Evolutionary conservation across 306 rosid species (phyloP), one percentile per base, ranked within the genome.

Genomic region (Cucurbita ficifolia): DNA sequence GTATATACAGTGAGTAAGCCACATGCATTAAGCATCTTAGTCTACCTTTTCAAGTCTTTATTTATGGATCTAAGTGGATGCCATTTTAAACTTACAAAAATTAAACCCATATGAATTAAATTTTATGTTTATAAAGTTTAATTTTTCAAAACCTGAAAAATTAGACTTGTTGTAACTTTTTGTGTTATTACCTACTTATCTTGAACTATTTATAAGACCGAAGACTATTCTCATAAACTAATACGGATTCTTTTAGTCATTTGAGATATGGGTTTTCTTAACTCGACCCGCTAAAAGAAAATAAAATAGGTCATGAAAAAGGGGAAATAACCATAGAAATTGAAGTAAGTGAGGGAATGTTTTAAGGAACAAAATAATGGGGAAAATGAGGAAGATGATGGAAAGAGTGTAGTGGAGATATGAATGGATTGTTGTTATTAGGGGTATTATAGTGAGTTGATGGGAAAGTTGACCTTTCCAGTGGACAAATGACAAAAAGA

Each of bases 401-500:
- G 38, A 67, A 67, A 21, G 21, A 46, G 9, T 48, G 56, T 68
- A 48, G 73, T 69, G 73, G 57, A 48, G 55, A 69, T 22, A 48
- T 46, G 45, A 29, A 70, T 68, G 42, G 56, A 45, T 22, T 21
- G 52, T 46, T 68, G 10, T 43, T 67, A 18, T 18, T 18, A 43
- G 4, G 72, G 17, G 39, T 67, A 21, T 65, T 65, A 65, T 29
- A 48, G 40, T 21, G 74, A 69, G 74, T 69, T 69, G 74, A 69
- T 69, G 22, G 74, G 86, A 79, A 82, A 85, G 83, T 87, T 89
- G 85, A 87, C 86, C 81, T 79, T 79, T 69, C 8, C 77, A 58
- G 84, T 75, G 82, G 80, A 78, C 81, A 82, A 70, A 77, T 85
- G 84, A 88, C 86, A 88, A 88, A 88, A 78, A 80, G 69, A 59